Evolutionary conservation across 495 filamentous ascomycete species (phyloP), one percentile per base, ranked within the genome.

Genomic region (Penicillium steckii): DNA sequence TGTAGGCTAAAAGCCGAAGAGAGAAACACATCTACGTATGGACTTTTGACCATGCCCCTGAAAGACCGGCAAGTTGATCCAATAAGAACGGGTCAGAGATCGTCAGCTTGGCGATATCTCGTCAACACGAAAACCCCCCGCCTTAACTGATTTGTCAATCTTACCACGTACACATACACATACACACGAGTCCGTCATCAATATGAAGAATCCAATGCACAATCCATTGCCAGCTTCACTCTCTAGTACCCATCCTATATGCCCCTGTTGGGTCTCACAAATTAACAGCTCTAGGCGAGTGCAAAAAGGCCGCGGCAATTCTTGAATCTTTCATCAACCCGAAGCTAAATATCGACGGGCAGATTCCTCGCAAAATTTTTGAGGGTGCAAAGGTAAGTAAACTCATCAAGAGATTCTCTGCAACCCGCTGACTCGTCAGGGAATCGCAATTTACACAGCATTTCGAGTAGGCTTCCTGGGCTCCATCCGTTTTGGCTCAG

Each of bases 381-480:
- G 44, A 13, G 23, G 32, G 21, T 27, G 58, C 58, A 13, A 61
- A 61, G 37, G 58, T 61, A 51, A 43, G 1, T 15, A 4, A 0
- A 15, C 37, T 6, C 8, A 35, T 35, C 12, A 46, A 23, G 37
- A 52, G 2, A 56, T 24, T 30, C 30, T 33, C 30, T 33, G 30
- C 30, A 33, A 33, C 10, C 10, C n/a, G n/a, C n/a, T 17, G 8
- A 25, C 30, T 33, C 30, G 8, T 33, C 30, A 95, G 90, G 93
- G 93, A 58, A 83, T 97, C 44, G 94, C 89, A 5, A 86, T 97
- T 47, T 81, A 96, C 60, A 95, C 92, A 3, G 88, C 96, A 40
- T 75, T 94, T 65, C 94, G 95, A 76, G 87, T 86, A 50, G 94
- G 91, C 23, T 95, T 97, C 70, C 78, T 97, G 44, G 90, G 91